A percentile compares a stretch with the other conserved stretches of the same genome.
phyloP scores from a whole-genome alignment of 768 basidiomycete genomes.

The Crepidotus variabilis region DNA sequence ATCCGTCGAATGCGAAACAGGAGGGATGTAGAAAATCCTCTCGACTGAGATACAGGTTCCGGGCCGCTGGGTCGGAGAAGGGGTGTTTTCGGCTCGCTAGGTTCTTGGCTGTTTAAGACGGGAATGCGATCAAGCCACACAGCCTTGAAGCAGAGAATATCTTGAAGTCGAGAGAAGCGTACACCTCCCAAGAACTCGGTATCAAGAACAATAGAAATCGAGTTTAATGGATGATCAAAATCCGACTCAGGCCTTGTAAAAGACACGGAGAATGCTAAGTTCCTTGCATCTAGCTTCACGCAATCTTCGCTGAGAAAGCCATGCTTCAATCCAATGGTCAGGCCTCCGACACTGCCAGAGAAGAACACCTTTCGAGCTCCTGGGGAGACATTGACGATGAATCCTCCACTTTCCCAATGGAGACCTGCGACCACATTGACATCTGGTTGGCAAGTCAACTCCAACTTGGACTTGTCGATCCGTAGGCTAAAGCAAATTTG shows the following conservation, averaged over 20 bases:
- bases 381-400: conserved; percentile 75
- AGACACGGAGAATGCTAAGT: conserved; percentile 74
- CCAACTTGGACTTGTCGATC: conserved; percentile 85
- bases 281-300: conserved; percentile 74
- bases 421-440: conserved; percentile 89
- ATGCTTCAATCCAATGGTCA: conserved; percentile 79
- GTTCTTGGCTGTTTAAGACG: conserved; percentile 48
- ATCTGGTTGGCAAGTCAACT: conserved; percentile 85
- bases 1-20: conserved; percentile 72
- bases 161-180: conserved; percentile 83
- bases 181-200: conserved; percentile 80
- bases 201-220: conserved; percentile 75
- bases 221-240: conserved; percentile 35
- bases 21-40: conserved; percentile 56
- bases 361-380: conserved; percentile 69
- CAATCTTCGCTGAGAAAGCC: conserved; percentile 84
- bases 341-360: conserved; percentile 75
- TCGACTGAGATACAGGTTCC: conserved; percentile 18
- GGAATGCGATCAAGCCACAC: conserved; percentile 92
- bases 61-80: conserved; percentile 11
- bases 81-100: conserved; percentile 20
- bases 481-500: conserved; percentile 84
- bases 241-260: conserved; percentile 51
- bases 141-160: conserved; percentile 92
- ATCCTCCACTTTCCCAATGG: conserved; percentile 94